phyloP scores from a whole-genome alignment of 2,329 filamentous ascomycete genomes.

The Mycosphaerella sp. region DNA sequence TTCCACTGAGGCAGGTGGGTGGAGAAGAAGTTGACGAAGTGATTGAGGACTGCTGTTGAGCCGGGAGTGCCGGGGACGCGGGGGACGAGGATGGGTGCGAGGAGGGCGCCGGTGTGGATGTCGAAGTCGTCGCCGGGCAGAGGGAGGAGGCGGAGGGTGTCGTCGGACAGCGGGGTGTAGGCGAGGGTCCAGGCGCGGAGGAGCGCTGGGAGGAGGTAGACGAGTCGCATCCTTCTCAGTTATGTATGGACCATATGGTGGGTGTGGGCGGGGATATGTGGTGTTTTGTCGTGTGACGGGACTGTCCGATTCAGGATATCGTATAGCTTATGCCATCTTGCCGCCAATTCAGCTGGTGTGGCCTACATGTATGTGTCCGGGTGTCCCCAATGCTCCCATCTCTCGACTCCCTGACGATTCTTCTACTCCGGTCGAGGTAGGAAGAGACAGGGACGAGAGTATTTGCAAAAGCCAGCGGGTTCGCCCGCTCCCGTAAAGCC shows the following conservation, averaged over 20 bases:
- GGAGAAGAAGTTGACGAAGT: constrained; percentile 79
- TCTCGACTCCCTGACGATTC: too few species aligned
- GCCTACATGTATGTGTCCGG: too few species aligned
- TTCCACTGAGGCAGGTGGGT: constrained; percentile 70
- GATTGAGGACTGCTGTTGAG: constrained; percentile 63
- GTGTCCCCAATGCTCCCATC: too few species aligned
- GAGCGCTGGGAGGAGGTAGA: constrained; percentile 31
- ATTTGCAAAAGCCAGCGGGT: too few species aligned
- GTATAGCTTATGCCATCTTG: not conserved
- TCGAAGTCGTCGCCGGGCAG: constrained; percentile 64
- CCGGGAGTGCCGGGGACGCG: constrained; percentile 84
- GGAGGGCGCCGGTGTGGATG: constrained; percentile 65
- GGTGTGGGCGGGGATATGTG: not conserved
- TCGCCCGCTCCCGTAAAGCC: too few species aligned
- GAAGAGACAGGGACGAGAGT: too few species aligned
- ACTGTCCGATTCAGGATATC: too few species aligned
- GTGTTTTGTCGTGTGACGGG: not conserved
- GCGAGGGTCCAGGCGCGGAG: constrained; percentile 34
- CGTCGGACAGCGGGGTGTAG: constrained; percentile 64
- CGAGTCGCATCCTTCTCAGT: constrained; percentile 22
- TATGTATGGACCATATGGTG: too few species aligned
- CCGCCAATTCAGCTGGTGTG: not conserved
- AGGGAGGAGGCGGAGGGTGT: constrained; percentile 64
- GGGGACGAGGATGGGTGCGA: constrained; percentile 80
- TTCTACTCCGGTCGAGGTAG: too few species aligned